Conservation (phyloP, 2,329 filamentous ascomycete genomes). For the Tolypocladium pustulatum region DNA sequence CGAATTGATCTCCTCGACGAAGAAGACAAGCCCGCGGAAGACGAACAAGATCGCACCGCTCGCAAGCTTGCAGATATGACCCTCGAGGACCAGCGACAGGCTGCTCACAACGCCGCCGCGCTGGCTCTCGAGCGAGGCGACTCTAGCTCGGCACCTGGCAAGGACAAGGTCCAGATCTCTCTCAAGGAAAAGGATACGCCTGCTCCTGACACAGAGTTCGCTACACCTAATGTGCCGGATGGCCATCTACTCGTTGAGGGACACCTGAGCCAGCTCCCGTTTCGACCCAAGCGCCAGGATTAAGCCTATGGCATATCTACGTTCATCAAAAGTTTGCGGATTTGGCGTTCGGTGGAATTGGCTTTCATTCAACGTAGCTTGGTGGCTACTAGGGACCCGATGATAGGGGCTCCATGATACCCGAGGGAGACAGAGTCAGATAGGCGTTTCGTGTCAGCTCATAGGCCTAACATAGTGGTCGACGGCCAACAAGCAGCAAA, state of each 20-base stretch:
- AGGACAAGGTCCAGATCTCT: slow-evolving; percentile 32
- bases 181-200: slow-evolving; percentile 39
- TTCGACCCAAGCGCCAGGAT: slow-evolving; percentile 1
- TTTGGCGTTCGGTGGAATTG: not conserved
- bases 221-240: slow-evolving; percentile 21
- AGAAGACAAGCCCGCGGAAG: slow-evolving; percentile 28
- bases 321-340: not conserved
- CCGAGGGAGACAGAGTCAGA: not conserved
- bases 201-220: slow-evolving; percentile 8
- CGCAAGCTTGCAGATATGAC: slow-evolving; percentile 29
- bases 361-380: not conserved
- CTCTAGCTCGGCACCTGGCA: slow-evolving; percentile 6
- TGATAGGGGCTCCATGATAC: not conserved
- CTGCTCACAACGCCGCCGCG: slow-evolving; percentile 26
- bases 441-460: not conserved
- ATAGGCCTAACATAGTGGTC: not conserved
- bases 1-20: slow-evolving; percentile 59
- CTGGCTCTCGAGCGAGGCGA: slow-evolving; percentile 41
- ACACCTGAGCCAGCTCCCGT: slow-evolving; percentile 30
- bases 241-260: slow-evolving; percentile 39
- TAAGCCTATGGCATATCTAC: not conserved
- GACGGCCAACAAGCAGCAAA: not conserved
- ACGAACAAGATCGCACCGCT: slow-evolving; percentile 27
- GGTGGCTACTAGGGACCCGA: not conserved
- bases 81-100: slow-evolving; percentile 31